Percentiles rank a stretch among this genome's conserved stretches.
These are phyloP conservation scores for Lentinula detonsa DNA, from an alignment of 768 basidiomycete genomes.

Conservation along the genomic window DNA sequence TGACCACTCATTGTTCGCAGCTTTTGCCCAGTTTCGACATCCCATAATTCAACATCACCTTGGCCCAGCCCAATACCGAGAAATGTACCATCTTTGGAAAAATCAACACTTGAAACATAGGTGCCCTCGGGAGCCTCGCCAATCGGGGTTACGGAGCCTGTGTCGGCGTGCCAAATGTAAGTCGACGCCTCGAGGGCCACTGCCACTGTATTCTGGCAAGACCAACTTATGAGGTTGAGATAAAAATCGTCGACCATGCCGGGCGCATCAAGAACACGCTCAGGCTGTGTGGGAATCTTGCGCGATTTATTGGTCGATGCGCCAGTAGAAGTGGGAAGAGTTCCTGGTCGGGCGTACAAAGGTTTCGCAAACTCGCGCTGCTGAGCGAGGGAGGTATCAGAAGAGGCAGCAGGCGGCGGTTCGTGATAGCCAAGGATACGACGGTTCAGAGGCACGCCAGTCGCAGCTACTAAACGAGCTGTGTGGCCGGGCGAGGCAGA, in stretches of 20 bases:
- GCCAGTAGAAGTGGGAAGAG: constrained; percentile 58
- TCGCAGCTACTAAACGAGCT: constrained; percentile 68
- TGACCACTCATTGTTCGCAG: constrained; percentile 91
- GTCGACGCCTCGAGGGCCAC: constrained; percentile 84
- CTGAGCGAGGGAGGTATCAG: constrained; percentile 66
- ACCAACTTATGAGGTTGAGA: constrained; percentile 91
- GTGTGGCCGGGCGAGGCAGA: constrained; percentile 71
- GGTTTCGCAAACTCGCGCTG: constrained; percentile 77
- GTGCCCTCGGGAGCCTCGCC: constrained; percentile 71
- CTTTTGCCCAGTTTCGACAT: constrained; percentile 70
- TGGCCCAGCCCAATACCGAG: constrained; percentile 75
- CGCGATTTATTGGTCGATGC: constrained; percentile 65
- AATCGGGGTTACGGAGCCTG: constrained; percentile 74
- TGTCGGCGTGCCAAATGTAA: constrained; percentile 93
- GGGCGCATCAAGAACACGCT: constrained; percentile 93
- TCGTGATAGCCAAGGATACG: constrained; percentile 89
- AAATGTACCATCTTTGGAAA: constrained; percentile 75
- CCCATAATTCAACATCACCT: constrained; percentile 95
- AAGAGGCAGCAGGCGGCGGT: constrained; percentile 72
- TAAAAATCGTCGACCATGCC: constrained; percentile 96
- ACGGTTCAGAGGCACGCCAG: constrained; percentile 70
- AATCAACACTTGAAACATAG: constrained; percentile 73
- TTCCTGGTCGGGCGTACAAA: constrained; percentile 63
- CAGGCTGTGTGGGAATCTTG: constrained; percentile 80
- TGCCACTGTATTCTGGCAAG: constrained; percentile 76